phyloP scores from a whole-genome alignment of 2,329 filamentous ascomycete species.

The Didymosphaeria variabile region DNA sequence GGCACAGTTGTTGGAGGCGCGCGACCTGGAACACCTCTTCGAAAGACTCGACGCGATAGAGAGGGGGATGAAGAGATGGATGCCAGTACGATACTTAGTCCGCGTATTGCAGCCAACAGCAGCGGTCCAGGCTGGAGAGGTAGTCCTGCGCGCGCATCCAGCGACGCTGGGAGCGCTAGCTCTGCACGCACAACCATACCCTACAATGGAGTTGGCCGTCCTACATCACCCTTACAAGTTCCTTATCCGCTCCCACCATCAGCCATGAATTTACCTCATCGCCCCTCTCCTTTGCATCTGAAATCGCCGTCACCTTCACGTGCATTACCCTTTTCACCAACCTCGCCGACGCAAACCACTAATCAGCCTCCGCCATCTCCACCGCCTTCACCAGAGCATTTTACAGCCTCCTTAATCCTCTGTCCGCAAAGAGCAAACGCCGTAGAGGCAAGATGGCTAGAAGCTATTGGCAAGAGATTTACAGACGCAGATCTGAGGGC shows the following conservation, averaged over 20 bases:
- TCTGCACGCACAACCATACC: constrained; percentile 48
- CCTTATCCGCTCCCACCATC: constrained; percentile 18
- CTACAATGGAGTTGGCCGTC: constrained; percentile 26
- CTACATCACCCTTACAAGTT: constrained; percentile 35
- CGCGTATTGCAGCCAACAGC: constrained; percentile 28
- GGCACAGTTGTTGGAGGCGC: constrained; percentile 24
- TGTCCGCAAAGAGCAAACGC: constrained; percentile 82
- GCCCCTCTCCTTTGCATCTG: constrained; percentile 44
- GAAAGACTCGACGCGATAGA: constrained; percentile 20
- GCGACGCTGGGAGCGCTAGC: constrained; percentile 48
- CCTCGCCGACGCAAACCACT: constrained; percentile 2
- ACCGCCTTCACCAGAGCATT: constrained; percentile 26
- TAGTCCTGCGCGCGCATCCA: constrained; percentile 37
- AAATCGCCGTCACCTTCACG: constrained; percentile 41
- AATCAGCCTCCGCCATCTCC: constrained; percentile 20
- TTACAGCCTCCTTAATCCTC: constrained; percentile 62
- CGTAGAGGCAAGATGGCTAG: constrained; percentile 76
- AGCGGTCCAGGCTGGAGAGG: constrained; percentile 30
- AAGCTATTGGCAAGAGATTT: constrained; percentile 49
- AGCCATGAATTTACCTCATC: constrained; percentile 34
- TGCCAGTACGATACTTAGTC: constrained; percentile 40
- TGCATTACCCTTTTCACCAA: constrained; percentile 29
- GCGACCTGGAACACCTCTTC: constrained; percentile 40
- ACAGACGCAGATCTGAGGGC: constrained; percentile 62
- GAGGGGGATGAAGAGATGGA: constrained; percentile 37